These are phyloP conservation scores for Phaeosphaeriaceae sp. DNA, from an alignment of 2,329 filamentous ascomycete genomes.

Conservation along the genomic window DNA sequence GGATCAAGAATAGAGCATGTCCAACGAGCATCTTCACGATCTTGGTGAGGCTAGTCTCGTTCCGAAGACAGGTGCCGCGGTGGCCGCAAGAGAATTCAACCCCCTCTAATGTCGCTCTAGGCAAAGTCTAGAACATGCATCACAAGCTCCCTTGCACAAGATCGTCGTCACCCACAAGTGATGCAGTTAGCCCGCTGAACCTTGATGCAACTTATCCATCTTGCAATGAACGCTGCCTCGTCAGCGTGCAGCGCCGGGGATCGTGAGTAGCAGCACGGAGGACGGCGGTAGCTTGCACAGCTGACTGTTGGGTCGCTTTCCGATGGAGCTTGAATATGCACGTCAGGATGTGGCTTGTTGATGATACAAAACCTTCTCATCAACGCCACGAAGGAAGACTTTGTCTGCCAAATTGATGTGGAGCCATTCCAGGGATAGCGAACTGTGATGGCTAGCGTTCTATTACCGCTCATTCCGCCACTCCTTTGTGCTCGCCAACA, in stretches of 20 bases:
- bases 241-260: conserved; percentile 7
- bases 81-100: conserved; percentile 34
- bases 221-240: conserved; percentile 16
- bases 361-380: not conserved
- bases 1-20: conserved; percentile 17
- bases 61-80: conserved; percentile 30
- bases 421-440: conserved; percentile 22
- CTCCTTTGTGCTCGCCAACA: conserved; percentile 32
- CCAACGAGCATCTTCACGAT: conserved; percentile 22
- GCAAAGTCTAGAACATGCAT: conserved; percentile 44
- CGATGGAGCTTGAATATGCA: not conserved
- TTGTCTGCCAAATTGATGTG: conserved; percentile 14
- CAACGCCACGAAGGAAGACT: not conserved
- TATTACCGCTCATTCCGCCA: conserved; percentile 6
- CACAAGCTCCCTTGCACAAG: conserved; percentile 23
- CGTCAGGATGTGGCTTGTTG: not conserved
- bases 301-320: not conserved
- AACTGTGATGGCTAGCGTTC: conserved; percentile 7
- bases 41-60: conserved; percentile 26
- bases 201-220: conserved; percentile 22
- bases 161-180: conserved; percentile 32
- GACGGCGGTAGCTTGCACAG: not conserved
- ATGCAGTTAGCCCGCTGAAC: conserved; percentile 22
- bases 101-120: conserved; percentile 31
- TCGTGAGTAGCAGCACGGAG: not conserved